Base-by-base conservation (phyloP, 495 filamentous ascomycete genomes). In the Echria macrotheca region DNA sequence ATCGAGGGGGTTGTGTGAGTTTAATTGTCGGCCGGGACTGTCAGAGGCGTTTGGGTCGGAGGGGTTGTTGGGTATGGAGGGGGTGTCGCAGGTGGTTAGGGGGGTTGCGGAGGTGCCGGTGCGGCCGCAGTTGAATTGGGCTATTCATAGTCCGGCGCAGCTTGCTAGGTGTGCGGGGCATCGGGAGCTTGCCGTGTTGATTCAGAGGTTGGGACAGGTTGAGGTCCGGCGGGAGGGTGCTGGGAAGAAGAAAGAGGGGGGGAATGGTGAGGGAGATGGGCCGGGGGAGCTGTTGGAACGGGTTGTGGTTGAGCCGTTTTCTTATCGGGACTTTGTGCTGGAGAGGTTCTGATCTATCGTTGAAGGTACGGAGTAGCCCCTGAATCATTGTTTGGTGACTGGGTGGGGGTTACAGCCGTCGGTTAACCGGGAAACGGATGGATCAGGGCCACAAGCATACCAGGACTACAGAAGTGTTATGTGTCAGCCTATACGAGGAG, bases 321-420 rank as follows among this genome's bases (percentile, higher is more conserved):
- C 42, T 4, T 44, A 18, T 17, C 15, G 26, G 17, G 42, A 44
- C 26, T 44, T 31, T 28, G 42, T 44, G 18, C 42, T 44, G 1
- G 42, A 44, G 42, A 44, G 42, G 42, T 44, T 44, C 26, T 44
- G n/a, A 25, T n/a, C n/a, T n/a, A n/a, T n/a, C n/a, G n/a, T n/a
- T n/a, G n/a, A n/a, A n/a, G n/a, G n/a, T n/a, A n/a, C n/a, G n/a
- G n/a, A n/a, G n/a, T n/a, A n/a, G n/a, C n/a, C n/a, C n/a, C n/a
- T n/a, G n/a, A n/a, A n/a, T n/a, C n/a, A n/a, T n/a, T n/a, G n/a
- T n/a, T n/a, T n/a, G n/a, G n/a, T n/a, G n/a, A n/a, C n/a, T n/a
- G n/a, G n/a, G n/a, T n/a, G n/a, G n/a, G n/a, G n/a, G n/a, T n/a
- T n/a, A n/a, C n/a, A n/a, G n/a, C n/a, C n/a, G n/a, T n/a, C n/a